Base-by-base conservation (phyloP, 306 rosid genomes). In the Vachellia pachyceras region DNA sequence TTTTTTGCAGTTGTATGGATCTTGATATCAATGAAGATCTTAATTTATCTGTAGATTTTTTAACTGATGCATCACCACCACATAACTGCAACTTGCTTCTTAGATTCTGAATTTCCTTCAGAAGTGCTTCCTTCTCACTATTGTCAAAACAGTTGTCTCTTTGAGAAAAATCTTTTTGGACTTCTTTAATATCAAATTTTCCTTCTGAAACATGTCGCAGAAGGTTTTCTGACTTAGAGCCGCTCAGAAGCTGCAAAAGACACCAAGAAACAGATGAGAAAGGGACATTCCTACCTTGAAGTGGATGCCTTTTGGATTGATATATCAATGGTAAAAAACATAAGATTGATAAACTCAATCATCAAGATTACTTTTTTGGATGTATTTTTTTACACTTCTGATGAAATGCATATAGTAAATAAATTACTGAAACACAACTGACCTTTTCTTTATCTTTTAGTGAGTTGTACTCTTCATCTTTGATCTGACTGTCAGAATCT, bases 81-180 rank as follows among this genome's bases (percentile, higher is more conserved):
- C 67, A 80, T 66, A 89, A 40, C 79, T 87, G 90, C 84, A 95
- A 79, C 90, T 88, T 93, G 88, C 85, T 85, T 84, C 90, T 93
- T 79, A 92, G 72, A 79, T 74, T 84, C 69, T 93, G 97, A 84
- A 92, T 90, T 86, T 95, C 99, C 82, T 86, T 89, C 14, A 95
- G 92, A 78, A 95, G 98, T 82, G 80, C 91, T 88, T 93, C 97
- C 85, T 93, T 95, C 93, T 93, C 98, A 72, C 78, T 77, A 74
- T 73, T 87, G 86, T 93, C 88, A 80, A 86, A 84, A 79, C 72
- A 81, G 65, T 54, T 39, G 76, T 70, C 85, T 67, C 77, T 68
- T 36, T 45, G 79, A 78, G 70, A 71, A 72, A 75, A 45, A 83
- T 84, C 87, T 85, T 84, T 91, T 61, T 86, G 89, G 61, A 95